Evolutionary conservation across 1,284 basidiomycete species (phyloP).

Genomic region (Malassezia vespertilionis): DNA sequence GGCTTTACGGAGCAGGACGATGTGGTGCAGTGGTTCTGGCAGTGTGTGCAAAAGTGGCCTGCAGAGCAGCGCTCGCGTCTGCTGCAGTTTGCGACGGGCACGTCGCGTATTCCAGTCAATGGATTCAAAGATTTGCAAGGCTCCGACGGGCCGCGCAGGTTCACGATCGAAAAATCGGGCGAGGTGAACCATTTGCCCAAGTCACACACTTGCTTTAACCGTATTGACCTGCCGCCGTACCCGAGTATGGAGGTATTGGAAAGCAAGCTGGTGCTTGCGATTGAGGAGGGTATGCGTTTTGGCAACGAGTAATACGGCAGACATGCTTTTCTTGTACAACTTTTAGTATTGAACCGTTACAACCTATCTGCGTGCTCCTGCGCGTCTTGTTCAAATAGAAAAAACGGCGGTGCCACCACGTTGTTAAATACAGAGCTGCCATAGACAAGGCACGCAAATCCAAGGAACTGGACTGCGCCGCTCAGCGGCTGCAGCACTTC

Average conservation of each 20-base stretch:
- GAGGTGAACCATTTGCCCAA: constrained; percentile 44
- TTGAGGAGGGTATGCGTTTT: constrained; percentile 44
- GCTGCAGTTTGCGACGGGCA: constrained; percentile 88
- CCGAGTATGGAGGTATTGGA: constrained; percentile 38
- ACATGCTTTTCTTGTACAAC: not conserved
- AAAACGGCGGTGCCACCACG: constrained; percentile 27
- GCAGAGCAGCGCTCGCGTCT: constrained; percentile 87
- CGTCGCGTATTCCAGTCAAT: constrained; percentile 91
- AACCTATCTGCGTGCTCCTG: not conserved
- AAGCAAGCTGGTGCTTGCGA: constrained; percentile 42
- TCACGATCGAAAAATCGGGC: constrained; percentile 47
- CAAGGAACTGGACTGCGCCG: constrained; percentile 72
- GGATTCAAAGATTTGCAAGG: constrained; percentile 98
- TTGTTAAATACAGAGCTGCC: constrained; percentile 49
- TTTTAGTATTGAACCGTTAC: not conserved
- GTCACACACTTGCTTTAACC: constrained; percentile 47
- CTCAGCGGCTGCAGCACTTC: constrained; percentile 72
- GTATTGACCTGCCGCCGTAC: constrained; percentile 47
- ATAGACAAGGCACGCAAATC: constrained; percentile 81
- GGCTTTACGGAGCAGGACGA: constrained; percentile 50
- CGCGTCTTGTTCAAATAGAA: not conserved
- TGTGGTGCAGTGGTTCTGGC: constrained; percentile 99
- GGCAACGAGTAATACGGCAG: constrained; percentile 32
- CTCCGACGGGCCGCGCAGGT: constrained; percentile 68
- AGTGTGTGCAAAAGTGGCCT: constrained; percentile 90